These are phyloP conservation scores for Sphenostylis stenocarpa DNA, from an alignment of 306 rosid genomes.

Conservation along the genomic window DNA sequence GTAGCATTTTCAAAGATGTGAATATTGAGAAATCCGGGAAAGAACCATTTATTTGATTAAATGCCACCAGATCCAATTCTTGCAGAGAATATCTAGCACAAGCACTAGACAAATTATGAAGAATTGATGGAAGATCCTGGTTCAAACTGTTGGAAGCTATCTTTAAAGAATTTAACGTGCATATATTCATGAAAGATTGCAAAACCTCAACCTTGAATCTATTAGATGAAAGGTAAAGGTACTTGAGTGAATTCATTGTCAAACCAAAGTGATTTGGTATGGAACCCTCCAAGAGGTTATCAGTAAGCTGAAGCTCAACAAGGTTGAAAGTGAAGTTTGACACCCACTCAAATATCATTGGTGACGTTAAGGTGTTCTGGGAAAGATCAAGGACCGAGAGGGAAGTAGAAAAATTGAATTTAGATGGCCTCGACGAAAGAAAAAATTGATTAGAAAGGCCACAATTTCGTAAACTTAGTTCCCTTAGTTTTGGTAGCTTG, in stretches of 20 bases:
- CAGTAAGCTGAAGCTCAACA: slow-evolving; percentile 5
- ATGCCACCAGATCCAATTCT: not conserved
- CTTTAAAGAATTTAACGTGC: not conserved
- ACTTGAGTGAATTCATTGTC: not conserved
- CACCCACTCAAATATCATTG: slow-evolving; percentile 34
- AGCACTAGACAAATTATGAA: slow-evolving; percentile 11
- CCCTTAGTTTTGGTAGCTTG: slow-evolving; percentile 11
- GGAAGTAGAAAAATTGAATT: not conserved
- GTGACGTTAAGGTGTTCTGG: not conserved
- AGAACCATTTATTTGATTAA: no score
- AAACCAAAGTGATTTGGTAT: slow-evolving; percentile 11
- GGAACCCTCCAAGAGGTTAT: not conserved
- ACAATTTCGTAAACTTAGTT: not conserved
- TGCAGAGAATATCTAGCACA: slow-evolving; percentile 28
- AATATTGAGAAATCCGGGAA: not conserved
- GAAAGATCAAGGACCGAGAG: slow-evolving; percentile 7
- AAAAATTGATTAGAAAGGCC: no score
- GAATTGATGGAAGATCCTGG: not conserved
- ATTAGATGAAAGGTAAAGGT: not conserved
- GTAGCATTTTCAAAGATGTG: not conserved
- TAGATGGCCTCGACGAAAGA: no score
- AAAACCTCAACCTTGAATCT: not conserved
- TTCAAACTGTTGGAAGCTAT: not conserved
- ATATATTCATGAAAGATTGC: not conserved
- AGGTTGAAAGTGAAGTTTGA: slow-evolving; percentile 15